Evolutionary conservation across 225 moss, liverwort and hornwort species (phyloP), one percentile per base, ranked within the genome.

Genomic region (Bryum argenteum): DNA sequence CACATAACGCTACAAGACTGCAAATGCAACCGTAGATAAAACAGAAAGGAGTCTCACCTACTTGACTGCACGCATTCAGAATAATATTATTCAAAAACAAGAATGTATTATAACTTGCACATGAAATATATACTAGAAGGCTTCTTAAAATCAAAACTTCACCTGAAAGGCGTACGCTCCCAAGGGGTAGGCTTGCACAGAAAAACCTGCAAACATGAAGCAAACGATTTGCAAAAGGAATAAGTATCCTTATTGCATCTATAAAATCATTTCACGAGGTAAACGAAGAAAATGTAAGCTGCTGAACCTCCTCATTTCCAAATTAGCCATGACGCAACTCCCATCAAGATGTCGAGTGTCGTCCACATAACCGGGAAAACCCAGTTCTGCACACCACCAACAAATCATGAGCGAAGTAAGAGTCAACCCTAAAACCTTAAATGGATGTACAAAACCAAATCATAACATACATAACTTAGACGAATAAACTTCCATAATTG

Each of bases 341-440:
- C 96, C 82, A 97, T 80, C 60, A 97, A 84, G 22, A 89, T 51
- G 61, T 97, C 93, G 8, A 93, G 67, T 20, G 71, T 84, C 39
- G 91, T 97, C 96, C 96, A 97, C 21, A 93, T 74, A 16, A 93
- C 62, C 15, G 90, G 93, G 68, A 93, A 94, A 51, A 67, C 82
- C 84, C 81, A 92, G 74, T 58, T 64, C 96, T 96, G 87, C 52
- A 41, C 14, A 54, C 48, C 64, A 67, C 33, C 63, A 70, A 74
- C 33, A 61, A 73, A 23, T 50, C 70, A 44, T 40, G 54, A 67
- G 15, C 55, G n/a, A n/a, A n/a, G n/a, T n/a, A n/a, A n/a, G n/a
- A n/a, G n/a, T n/a, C n/a, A n/a, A n/a, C n/a, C n/a, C n/a, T n/a
- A n/a, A n/a, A 16, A 73, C 1, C 13, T 5, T 19, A 18, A n/a